Base-by-base conservation (phyloP, 164 flowering plant genomes). In the Vitis amurensis region DNA sequence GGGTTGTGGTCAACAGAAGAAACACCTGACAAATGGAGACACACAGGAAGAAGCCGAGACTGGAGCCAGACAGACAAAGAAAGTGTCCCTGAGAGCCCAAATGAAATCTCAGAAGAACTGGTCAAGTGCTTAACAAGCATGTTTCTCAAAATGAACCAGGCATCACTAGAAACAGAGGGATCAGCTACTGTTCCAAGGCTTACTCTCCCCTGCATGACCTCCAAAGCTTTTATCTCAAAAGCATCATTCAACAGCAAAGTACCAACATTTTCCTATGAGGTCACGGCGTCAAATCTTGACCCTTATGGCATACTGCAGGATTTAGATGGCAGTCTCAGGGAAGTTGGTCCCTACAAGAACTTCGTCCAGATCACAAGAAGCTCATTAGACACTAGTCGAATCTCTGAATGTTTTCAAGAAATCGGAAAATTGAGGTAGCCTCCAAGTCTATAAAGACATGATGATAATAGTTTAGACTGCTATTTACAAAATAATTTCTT, bases 91-190 rank as follows among this genome's bases (percentile, higher is more conserved):
- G 78, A 78, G 60, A 82, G 80, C 31, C 93, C 97, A 52, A 92
- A 90, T 70, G 79, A 74, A 56, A 77, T 94, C 61, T 90, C 97
- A 2, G 94, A 89, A 78, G 86, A 91, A 51, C 79, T 90, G 49
- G 73, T 94, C 66, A 89, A 80, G 74, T 88, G 95, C 74, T 76
- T 94, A 62, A 91, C 87, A 66, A 73, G 76, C 74, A 87, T 91
- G 78, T 92, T 85, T 79, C 80, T 87, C 27, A 86, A 85, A 59
- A 68, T 91, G 73, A 89, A 89, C 76, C 74, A 73, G 27, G 56
- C 72, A 66, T 56, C 82, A 1, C 58, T 62, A 9, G 86, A 82
- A 57, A 70, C 63, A 57, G 83, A 81, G 68, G 86, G 74, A 71
- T 70, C 91, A 52, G 57, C 74, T 4, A 60, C 61, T 49, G 78